phyloP scores from a whole-genome alignment of 1,284 basidiomycete species.

The Sporisorium iseilematis-ciliati region DNA sequence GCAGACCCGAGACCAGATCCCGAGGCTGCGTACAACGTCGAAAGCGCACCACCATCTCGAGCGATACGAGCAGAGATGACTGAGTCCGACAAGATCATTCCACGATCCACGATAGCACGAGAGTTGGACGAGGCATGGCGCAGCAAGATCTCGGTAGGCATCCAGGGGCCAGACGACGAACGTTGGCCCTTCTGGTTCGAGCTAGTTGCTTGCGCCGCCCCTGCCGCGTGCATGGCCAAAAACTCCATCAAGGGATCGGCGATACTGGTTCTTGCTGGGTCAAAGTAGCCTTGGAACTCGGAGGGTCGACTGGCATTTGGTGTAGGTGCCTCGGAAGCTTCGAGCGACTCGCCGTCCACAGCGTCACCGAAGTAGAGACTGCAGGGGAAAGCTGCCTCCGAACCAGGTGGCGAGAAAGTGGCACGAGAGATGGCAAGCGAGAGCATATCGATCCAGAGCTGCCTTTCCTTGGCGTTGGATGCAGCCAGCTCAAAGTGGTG shows the following conservation, averaged over 20 bases:
- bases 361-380: conserved; percentile 53
- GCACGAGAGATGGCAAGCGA: conserved; percentile 50
- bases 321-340: conserved; percentile 44
- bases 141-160: conserved; percentile 58
- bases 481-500: conserved; percentile 68
- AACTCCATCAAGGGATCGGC: conserved; percentile 53
- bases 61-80: conserved; percentile 58
- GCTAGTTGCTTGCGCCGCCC: conserved; percentile 32
- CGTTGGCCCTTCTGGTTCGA: conserved; percentile 39
- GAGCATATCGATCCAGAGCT: conserved; percentile 63
- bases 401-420: conserved; percentile 44
- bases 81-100: conserved; percentile 66
- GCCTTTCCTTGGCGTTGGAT: conserved; percentile 58
- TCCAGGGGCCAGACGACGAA: conserved; percentile 37
- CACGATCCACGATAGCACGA: conserved; percentile 60
- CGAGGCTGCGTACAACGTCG: conserved; percentile 39
- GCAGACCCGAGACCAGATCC: conserved; percentile 54
- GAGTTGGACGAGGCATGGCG: conserved; percentile 61
- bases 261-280: conserved; percentile 10
- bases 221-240: conserved; percentile 51
- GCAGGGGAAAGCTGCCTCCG: conserved; percentile 55
- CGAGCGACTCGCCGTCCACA: conserved; percentile 23
- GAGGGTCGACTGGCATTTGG: conserved; percentile 43
- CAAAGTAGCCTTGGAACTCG: conserved; percentile 42
- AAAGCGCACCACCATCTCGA: conserved; percentile 40